Evolutionary conservation across 2,329 filamentous ascomycete species (phyloP), one percentile per base, ranked within the genome.

Genomic region (Fusarium stilboides): DNA sequence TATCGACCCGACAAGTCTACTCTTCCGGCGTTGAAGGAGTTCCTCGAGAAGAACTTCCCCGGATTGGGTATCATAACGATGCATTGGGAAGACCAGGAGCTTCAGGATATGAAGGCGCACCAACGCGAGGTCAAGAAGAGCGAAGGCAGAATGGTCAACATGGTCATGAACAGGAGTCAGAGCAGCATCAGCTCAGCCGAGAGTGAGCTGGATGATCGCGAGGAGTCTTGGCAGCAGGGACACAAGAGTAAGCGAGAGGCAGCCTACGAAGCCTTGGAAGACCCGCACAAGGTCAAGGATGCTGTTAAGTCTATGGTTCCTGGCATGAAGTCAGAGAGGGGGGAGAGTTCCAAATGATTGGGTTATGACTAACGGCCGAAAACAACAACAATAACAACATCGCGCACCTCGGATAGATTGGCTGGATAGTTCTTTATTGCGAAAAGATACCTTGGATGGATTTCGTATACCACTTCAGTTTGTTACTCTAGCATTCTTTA

Each of bases 1-100:
- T 98, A 98, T 78, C 88, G 95, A 1, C 95, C 95, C 0, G 94
- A 97, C 75, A 91, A 92, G 57, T 86, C 89, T 13, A 85, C 93
- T 12, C 86, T 98, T 2, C 92, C 92, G 0, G 77, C 90, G 1
- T 84, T 98, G 2, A 89, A 91, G 53, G 76, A 83, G 13, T 97
- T 94, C 76, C 80, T 98, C 3, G 82, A 89, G 33, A 79, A 78
- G 24, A 94, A 95, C 70, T 89, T 98, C 34, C 92, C 93, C 0
- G 94, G 93, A 1, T 81, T 98, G 1, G 89, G 91, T 52, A 84
- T 97, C 45, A 84, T 90, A 1, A 89, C 89, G 0, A 87, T 95
- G 72, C 91, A 94, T 76, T 97, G 93, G 81, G 93, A 94, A 58
- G 92, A 93, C 12, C 86, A 94, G 62, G 84, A 88, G 69, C 90